These are phyloP conservation scores for Fusarium sp. DNA, from an alignment of 2,329 filamentous ascomycete species.

Conservation along the genomic window DNA sequence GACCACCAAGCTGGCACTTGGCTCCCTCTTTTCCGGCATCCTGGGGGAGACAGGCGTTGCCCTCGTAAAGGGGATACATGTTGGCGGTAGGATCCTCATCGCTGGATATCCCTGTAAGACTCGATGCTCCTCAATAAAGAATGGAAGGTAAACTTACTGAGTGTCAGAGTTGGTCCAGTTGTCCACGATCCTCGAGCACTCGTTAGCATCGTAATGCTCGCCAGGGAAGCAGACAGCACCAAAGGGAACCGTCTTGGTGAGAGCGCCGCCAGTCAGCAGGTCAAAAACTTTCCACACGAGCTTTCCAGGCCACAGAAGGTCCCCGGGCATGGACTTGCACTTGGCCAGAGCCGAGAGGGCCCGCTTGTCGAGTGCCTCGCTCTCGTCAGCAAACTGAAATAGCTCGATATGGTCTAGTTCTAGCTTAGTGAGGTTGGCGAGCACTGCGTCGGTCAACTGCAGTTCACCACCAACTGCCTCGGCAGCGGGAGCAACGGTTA, in stretches of 20 bases:
- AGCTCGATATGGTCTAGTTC: slow-evolving; percentile 44
- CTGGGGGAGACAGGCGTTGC: slow-evolving; percentile 49
- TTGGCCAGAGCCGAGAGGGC: neutral
- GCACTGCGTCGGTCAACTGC: slow-evolving; percentile 49
- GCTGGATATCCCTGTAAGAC: slow-evolving; percentile 21
- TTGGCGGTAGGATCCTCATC: slow-evolving; percentile 20
- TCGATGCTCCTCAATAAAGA: neutral
- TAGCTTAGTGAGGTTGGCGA: slow-evolving; percentile 46
- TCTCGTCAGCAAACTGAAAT: slow-evolving; percentile 47
- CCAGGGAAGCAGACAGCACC: slow-evolving; percentile 48
- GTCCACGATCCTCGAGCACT: slow-evolving; percentile 42
- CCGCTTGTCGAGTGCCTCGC: slow-evolving; percentile 31
- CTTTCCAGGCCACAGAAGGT: slow-evolving; percentile 44
- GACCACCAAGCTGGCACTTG: slow-evolving; percentile 54
- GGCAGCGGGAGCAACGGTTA: slow-evolving; percentile 39
- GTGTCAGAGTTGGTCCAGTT: slow-evolving; percentile 43
- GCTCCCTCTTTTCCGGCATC: slow-evolving; percentile 34
- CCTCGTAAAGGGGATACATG: slow-evolving; percentile 55
- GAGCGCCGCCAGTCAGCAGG: slow-evolving; percentile 46
- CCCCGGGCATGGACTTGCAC: slow-evolving; percentile 51
- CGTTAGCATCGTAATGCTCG: slow-evolving; percentile 43
- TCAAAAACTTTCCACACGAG: slow-evolving; percentile 49
- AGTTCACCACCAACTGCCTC: slow-evolving; percentile 23
- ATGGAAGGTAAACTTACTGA: slow-evolving; percentile 17
- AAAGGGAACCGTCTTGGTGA: slow-evolving; percentile 48